Conservation (phyloP, 2,329 filamentous ascomycete genomes). For the Coniochaeta sp. region DNA sequence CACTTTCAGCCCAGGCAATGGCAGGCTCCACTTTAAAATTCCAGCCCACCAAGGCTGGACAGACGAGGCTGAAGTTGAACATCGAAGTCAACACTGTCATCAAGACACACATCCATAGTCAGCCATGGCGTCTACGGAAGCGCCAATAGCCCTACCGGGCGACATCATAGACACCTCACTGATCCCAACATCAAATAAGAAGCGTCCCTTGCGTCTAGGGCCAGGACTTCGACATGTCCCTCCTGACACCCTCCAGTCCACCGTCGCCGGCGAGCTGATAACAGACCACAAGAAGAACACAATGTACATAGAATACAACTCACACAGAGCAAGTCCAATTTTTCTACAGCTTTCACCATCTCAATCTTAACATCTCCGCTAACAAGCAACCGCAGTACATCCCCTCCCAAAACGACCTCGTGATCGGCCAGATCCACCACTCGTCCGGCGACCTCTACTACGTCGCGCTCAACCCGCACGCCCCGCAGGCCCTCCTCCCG, state of each 20-base stretch:
- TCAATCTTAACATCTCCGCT: no score
- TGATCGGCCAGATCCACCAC: slow-evolving; percentile 79
- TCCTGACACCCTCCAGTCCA: slow-evolving; percentile 63
- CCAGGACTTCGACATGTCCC: slow-evolving; percentile 78
- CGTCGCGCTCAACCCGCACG: slow-evolving; percentile 64
- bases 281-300: slow-evolving; percentile 67
- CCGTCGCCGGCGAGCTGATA: slow-evolving; percentile 59
- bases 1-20: neutral
- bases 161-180: slow-evolving; percentile 60
- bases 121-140: slow-evolving; percentile 26
- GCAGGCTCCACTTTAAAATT: neutral
- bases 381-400: slow-evolving; percentile 55
- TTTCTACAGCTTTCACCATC: no score
- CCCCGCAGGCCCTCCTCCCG: slow-evolving; percentile 61
- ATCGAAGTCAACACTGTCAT: neutral
- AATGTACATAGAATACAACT: slow-evolving; percentile 66
- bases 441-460: slow-evolving; percentile 71
- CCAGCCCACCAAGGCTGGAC: neutral
- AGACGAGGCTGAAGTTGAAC: neutral
- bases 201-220: slow-evolving; percentile 69
- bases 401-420: slow-evolving; percentile 72
- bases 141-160: slow-evolving; percentile 72
- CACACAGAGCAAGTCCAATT: slow-evolving; percentile 51
- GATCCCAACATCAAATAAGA: slow-evolving; percentile 57
- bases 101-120: neutral